Base-by-base conservation (phyloP, 75 land plant species). In the Chamaecyparis obtusa region DNA sequence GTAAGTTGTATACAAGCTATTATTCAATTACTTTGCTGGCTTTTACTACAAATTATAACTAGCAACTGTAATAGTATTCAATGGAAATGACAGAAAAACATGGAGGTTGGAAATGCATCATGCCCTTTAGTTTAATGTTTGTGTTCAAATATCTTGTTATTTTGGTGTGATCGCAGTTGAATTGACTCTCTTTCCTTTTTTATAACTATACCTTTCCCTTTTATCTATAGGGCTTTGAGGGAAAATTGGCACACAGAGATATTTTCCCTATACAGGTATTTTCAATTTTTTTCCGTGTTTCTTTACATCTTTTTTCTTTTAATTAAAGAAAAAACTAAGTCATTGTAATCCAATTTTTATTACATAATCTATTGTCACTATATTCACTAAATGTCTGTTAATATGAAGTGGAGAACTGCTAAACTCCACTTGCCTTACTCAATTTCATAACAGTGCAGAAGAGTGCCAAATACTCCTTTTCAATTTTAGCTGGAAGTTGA, bases 231-330 rank as follows among this genome's bases (percentile, higher is more conserved):
- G 98, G 93, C 2, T 96, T 96, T 89, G 95, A 91, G 83, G 95
- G 91, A 86, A 97, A 94, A 56, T 79, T 92, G 85, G 91, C 95
- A 69, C 92, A 90, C 67, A 95, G 93, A 51, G 95, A 90, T 85
- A 92, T 94, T 79, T 95, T 91, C 79, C 95, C 93, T 21, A 85
- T 92, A 32, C 99, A 97, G 96, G 99, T 97, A 91, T 60, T 39
- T 41, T 55, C n/a, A 37, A 19, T 14, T 60, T 83, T 60, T 83
- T 55, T 84, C 15, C 14, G 14, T 51, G 54, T 51, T 51, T 51
- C 54, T 51, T 51, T 11, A 51, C 11, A 51, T 51, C 15, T 51
- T 51, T 11, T 51, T 51, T 51, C 54, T 11, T 51, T 51, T 51
- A 51, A n/a, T n/a, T n/a, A n/a, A n/a, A n/a, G n/a, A n/a, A n/a